Evolutionary conservation across 352 stramenopile genomes (phyloP).

Genomic region (Aphanomyces astaci): DNA sequence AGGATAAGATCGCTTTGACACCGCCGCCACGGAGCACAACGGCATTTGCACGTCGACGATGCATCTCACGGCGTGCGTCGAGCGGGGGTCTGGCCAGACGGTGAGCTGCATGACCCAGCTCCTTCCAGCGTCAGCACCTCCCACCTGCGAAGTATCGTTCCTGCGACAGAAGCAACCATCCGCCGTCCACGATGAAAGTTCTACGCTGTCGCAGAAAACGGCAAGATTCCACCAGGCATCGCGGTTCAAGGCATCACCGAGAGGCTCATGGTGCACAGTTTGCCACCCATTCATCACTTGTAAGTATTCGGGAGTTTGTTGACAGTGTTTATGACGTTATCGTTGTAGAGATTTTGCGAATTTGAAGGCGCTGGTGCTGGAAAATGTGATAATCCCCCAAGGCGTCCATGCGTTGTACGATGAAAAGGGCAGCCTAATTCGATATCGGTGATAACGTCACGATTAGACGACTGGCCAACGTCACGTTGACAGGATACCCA

Average conservation of each 20-base stretch:
- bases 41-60: background rate
- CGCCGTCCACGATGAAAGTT: background rate
- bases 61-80: slow-evolving; percentile 1
- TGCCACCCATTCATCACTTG: background rate
- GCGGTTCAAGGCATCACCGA: background rate
- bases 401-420: background rate
- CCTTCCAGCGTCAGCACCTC: background rate
- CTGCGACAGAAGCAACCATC: background rate
- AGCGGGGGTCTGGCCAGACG: background rate
- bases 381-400: background rate
- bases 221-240: background rate
- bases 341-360: background rate
- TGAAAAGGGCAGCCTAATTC: background rate
- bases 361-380: background rate
- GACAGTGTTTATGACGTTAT: background rate
- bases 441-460: background rate
- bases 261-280: background rate
- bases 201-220: background rate
- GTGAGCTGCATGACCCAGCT: background rate
- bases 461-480: slow-evolving; percentile 2
- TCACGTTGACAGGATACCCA: background rate
- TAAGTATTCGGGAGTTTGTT: background rate
- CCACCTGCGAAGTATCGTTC: background rate
- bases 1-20: background rate
- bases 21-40: background rate